These are phyloP conservation scores for Triglochin maritima DNA, from an alignment of 106 monocot species.

Conservation along the genomic window DNA sequence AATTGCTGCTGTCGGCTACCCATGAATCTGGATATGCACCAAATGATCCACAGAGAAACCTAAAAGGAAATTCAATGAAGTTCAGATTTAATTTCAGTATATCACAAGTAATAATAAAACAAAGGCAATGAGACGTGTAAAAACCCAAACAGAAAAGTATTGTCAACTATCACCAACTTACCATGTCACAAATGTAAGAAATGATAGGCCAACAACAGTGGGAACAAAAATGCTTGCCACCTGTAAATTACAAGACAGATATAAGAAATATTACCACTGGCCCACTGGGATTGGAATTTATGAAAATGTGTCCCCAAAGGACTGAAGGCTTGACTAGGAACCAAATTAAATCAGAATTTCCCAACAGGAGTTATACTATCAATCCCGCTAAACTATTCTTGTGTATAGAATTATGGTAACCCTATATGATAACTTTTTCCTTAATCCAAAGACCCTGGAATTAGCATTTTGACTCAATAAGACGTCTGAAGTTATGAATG, in stretches of 20 bases:
- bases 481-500: too few species aligned
- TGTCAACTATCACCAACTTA: constrained; percentile 20
- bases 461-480: too few species aligned
- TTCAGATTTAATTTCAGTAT: too few species aligned
- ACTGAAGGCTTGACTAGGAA: too few species aligned
- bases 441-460: too few species aligned
- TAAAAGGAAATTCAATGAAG: constrained; percentile 7
- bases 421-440: too few species aligned
- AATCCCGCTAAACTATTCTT: too few species aligned
- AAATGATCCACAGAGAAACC: constrained; percentile 81
- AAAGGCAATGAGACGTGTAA: too few species aligned
- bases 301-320: background rate
- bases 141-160: too few species aligned
- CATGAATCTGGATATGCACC: constrained; percentile 79
- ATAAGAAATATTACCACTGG: background rate
- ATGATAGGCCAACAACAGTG: constrained; percentile 51
- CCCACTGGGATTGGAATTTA: background rate
- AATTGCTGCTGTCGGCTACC: constrained; percentile 57
- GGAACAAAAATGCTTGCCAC: constrained; percentile 95
- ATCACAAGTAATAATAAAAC: too few species aligned
- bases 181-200: constrained; percentile 81
- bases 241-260: constrained; percentile 15
- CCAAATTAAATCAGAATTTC: too few species aligned
- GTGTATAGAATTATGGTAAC: background rate
- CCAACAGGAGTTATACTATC: too few species aligned